Percentiles rank a stretch among this genome's conserved stretches.
phyloP scores from a whole-genome alignment of 768 basidiomycete species.

The Cytidiella melzeri region DNA sequence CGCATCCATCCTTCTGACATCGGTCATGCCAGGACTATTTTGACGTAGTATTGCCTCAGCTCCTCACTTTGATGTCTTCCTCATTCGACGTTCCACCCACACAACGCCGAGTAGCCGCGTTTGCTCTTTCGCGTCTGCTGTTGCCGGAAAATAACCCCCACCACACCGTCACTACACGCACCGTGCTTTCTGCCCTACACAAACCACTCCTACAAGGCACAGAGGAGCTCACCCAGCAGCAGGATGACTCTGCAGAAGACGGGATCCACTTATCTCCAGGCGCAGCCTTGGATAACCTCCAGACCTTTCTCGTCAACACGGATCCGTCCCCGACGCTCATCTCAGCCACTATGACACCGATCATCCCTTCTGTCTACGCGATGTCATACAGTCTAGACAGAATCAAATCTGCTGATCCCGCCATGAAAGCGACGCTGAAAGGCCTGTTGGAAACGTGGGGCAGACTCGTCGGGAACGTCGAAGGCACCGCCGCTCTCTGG shows the following conservation, averaged over 20 bases:
- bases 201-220: constrained; percentile 35
- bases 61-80: constrained; percentile 44
- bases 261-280: constrained; percentile 32
- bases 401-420: constrained; percentile 57
- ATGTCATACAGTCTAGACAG: constrained; percentile 49
- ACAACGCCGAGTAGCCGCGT: constrained; percentile 59
- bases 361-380: constrained; percentile 61
- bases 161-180: constrained; percentile 24
- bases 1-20: neutral
- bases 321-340: constrained; percentile 75
- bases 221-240: neutral
- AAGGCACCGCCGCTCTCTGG: constrained; percentile 55
- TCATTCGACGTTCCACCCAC: constrained; percentile 29
- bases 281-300: constrained; percentile 43
- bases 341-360: constrained; percentile 57
- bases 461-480: constrained; percentile 46
- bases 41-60: constrained; percentile 42
- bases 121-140: constrained; percentile 63
- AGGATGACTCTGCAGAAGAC: neutral
- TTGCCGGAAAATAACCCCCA: constrained; percentile 28
- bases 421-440: constrained; percentile 49
- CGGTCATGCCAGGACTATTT: constrained; percentile 54
- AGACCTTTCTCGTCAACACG: constrained; percentile 59
- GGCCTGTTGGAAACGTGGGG: constrained; percentile 74
- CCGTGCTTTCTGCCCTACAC: constrained; percentile 48